Base-by-base conservation (phyloP, 1,284 basidiomycete genomes). In the Jaminaea rosea region DNA sequence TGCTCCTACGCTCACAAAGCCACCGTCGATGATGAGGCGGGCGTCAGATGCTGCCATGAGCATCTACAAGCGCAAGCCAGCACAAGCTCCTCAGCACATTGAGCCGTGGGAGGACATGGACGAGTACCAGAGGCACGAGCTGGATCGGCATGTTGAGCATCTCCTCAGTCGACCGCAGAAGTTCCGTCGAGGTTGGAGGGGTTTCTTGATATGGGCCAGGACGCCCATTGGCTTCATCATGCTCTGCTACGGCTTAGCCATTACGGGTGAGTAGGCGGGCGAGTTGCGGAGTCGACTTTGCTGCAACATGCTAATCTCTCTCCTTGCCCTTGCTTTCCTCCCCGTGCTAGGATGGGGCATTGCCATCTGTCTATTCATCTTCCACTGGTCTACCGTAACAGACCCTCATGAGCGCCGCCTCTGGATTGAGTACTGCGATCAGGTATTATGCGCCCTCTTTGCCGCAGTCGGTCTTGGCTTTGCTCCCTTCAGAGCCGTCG, bases 101-200 rank as follows among this genome's bases (percentile, higher is more conserved):
- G 47, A 50, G 10, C 51, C 60, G 11, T 72, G 67, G 65, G 54
- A 53, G 3, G 55, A 62, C 8, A 67, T 72, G 67, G 69, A 72
- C 55, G 62, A 62, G 24, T 64, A 69, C 11, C 68, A 72, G 44
- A 60, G 69, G 26, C 57, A 62, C 31, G 62, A 69, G 45, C 76
- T 89, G 21, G 86, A 89, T 70, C 77, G 80, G 31, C 88, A 91
- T 76, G 85, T 93, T 21, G 82, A 85, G 50, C 81, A 87, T 59
- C 81, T 89, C 2, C 78, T 93, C 13, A 79, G 79, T 23, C 82
- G 83, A 56, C 81, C 81, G 28, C 81, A 83, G 26, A 84, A 81
- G 52, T 58, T 67, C 50, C 62, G 60, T 32, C 63, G 68, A 23
- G 59, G 56, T 13, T 44, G 55, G 1, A 52, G 51, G 15, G 69